Conservation (phyloP, 1,284 basidiomycete species). For the Cystobasidiaceae sp. region DNA sequence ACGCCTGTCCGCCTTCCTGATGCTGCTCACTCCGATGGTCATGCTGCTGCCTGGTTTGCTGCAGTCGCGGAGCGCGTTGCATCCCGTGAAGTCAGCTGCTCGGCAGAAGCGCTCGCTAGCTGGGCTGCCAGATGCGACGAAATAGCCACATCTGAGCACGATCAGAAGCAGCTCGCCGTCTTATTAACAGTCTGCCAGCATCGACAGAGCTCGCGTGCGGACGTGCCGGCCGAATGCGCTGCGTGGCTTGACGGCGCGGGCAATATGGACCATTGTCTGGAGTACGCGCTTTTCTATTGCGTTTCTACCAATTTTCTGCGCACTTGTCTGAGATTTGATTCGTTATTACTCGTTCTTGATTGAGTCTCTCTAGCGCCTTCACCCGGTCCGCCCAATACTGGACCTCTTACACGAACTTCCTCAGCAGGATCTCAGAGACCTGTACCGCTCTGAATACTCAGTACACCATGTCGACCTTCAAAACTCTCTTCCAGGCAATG, state of each 20-base stretch:
- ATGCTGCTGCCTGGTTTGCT: neutral
- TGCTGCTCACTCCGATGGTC: too few relatives aligned
- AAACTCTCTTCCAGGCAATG: neutral
- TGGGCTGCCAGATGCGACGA: neutral
- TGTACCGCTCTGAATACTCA: neutral
- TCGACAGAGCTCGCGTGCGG: neutral
- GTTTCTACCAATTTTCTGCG: neutral
- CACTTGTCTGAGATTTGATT: neutral
- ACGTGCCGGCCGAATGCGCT: neutral
- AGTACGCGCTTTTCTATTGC: neutral
- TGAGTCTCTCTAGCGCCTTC: neutral
- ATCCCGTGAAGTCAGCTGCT: neutral
- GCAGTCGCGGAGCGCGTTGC: neutral
- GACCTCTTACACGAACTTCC: neutral
- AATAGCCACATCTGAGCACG: neutral
- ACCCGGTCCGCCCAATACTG: neutral
- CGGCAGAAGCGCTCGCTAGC: neutral
- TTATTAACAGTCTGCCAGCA: conserved; percentile 1
- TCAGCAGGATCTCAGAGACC: neutral
- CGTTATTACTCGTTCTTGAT: neutral
- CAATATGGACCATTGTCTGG: neutral
- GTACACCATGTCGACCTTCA: neutral
- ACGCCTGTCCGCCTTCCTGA: too few relatives aligned
- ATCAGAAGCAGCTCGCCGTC: neutral
- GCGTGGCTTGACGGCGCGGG: neutral